Base-by-base conservation (phyloP, 805 yeast species). In the Nakazawaea populi region DNA sequence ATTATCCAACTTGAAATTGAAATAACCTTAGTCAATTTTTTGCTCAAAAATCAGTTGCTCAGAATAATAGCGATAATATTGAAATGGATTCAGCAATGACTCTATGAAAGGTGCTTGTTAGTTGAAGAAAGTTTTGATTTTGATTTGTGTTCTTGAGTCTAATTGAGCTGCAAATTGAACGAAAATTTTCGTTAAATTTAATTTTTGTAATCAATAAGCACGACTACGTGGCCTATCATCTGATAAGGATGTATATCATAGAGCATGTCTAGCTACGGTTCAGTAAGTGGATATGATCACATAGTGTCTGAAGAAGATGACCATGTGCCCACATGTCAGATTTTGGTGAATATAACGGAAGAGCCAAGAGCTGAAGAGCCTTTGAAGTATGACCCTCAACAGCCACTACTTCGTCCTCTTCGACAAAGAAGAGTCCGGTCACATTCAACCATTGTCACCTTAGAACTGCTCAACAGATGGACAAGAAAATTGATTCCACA, bases 401-500 rank as follows among this genome's bases (percentile, higher is more conserved):
- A 12, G n/a, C 24, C 36, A 30, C 24, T 42, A 9, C n/a, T 8
- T 30, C 30, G 12, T 18, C 34, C 28, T 4, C 12, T 4, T 27
- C 39, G 24, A 9, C 40, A 36, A 6, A 44, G 32, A 32, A 6
- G 40, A 28, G 12, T 18, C 18, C 39, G 38, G 39, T 46, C 49
- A 12, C 49, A 39, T 14, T 46, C 49, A 7, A 46, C 49, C 4
- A 29, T 40, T n/a, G 36, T 39, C 4, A 48, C 51, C 5, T 28
- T 48, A 24, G 66, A 63, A 12, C 44, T 34, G 28, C 39, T 51
- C 55, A 38, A 54, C 44, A 35, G 52, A 51, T 65, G 68, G 68
- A 63, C 60, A 2, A 54, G 53, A 18, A 18, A 46, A 11, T 35
- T 44, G 12, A n/a, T 65, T 6, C 56, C 64, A 2, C 53, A 54